Percentiles rank a stretch among this genome's conserved stretches.
These are phyloP conservation scores for Erigeron philadelphicus DNA, from an alignment of 140 eudicot genomes.

Conservation along the genomic window DNA sequence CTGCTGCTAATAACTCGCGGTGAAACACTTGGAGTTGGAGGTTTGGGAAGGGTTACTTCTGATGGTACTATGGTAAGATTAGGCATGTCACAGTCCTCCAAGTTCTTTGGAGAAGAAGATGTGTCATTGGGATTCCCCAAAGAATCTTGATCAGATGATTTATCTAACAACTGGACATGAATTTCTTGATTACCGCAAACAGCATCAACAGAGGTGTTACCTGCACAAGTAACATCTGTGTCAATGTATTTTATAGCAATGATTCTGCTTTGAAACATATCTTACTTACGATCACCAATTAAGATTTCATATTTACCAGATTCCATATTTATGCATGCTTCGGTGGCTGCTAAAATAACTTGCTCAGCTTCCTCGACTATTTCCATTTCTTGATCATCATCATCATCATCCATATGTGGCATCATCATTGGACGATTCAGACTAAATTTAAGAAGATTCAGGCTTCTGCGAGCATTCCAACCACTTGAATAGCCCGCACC, in stretches of 20 bases:
- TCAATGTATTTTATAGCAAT: conserved; percentile 22
- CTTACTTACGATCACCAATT: conserved; percentile 14
- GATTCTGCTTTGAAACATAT: conserved; percentile 17
- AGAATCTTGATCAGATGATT: conserved; percentile 14
- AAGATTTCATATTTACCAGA: conserved; percentile 19
- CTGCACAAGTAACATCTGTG: conserved; percentile 41
- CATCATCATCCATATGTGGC: conserved; percentile 63
- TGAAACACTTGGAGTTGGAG: conserved; percentile 71
- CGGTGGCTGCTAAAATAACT: conserved; percentile 32
- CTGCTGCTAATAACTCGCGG: conserved; percentile 46
- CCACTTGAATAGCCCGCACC: conserved; percentile 56
- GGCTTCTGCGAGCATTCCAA: conserved; percentile 92
- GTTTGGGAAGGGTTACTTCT: conserved; percentile 47
- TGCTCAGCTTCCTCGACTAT: conserved; percentile 59
- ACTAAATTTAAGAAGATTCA: conserved; percentile 75
- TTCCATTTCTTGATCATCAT: conserved; percentile 95
- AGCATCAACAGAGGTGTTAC: conserved; percentile 1
- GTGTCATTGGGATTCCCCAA: conserved; percentile 8
- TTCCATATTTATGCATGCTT: conserved; percentile 34
- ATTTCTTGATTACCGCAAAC: conserved; percentile 22
- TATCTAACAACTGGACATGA: conserved; percentile 2
- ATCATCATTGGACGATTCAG: conserved; percentile 70
- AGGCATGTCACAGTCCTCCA: conserved; percentile 22
- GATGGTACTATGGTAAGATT: conserved; percentile 38
- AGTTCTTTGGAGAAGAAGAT: conserved; percentile 1